Conservation (phyloP, 1,284 basidiomycete species). For the Cystobasidium slooffiae region DNA sequence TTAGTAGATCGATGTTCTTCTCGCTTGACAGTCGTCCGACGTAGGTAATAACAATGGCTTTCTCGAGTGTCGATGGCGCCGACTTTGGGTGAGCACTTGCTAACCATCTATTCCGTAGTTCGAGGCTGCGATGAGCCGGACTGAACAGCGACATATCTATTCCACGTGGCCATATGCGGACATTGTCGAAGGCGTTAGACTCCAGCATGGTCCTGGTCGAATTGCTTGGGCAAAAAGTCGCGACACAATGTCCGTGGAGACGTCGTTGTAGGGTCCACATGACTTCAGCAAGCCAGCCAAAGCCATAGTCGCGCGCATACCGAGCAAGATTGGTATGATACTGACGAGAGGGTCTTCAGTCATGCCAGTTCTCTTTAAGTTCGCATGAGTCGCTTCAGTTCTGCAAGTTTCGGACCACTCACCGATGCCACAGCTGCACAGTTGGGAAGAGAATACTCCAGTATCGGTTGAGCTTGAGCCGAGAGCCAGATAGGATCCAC, state of each 20-base stretch:
- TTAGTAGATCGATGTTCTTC: conserved; percentile 65
- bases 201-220: conserved; percentile 62
- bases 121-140: conserved; percentile 58
- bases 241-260: conserved; percentile 54
- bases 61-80: conserved; percentile 13
- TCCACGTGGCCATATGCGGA: conserved; percentile 64
- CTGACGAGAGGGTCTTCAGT: too few species aligned
- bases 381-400: neutral
- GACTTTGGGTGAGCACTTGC: neutral
- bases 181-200: conserved; percentile 59
- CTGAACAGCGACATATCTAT: conserved; percentile 60
- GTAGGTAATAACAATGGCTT: conserved; percentile 56
- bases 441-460: conserved; percentile 56
- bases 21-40: conserved; percentile 62
- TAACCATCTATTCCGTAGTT: conserved; percentile 61
- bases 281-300: conserved; percentile 61
- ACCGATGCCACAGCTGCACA: conserved; percentile 55
- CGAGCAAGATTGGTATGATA: conserved; percentile 46
- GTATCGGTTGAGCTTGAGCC: conserved; percentile 54
- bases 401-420: conserved; percentile 62
- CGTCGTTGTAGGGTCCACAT: conserved; percentile 57
- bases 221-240: conserved; percentile 64
- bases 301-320: conserved; percentile 64
- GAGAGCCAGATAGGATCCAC: conserved; percentile 65
- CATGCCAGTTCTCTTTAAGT: too few species aligned